A percentile compares a stretch with the other conserved stretches of the same genome.
These are phyloP conservation scores for Friedmanniomyces simplex DNA, from an alignment of 495 filamentous ascomycete genomes.

Conservation along the genomic window DNA sequence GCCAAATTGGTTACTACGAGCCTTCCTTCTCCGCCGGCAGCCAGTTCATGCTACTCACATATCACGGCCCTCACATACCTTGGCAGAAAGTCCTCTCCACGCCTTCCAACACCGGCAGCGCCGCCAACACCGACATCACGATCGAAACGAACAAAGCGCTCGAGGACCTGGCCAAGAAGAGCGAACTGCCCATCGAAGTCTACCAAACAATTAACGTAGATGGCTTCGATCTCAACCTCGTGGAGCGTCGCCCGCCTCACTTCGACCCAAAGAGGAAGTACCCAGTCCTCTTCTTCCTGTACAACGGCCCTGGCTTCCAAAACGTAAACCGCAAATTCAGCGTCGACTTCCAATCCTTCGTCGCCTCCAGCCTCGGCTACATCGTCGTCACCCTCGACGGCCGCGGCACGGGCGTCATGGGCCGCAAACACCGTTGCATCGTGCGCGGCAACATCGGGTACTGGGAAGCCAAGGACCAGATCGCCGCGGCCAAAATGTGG, in stretches of 20 bases:
- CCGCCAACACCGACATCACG: slow-evolving; percentile 43
- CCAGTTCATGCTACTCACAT: slow-evolving; percentile 72
- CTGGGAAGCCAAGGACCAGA: slow-evolving; percentile 83
- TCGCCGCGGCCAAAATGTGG: slow-evolving; percentile 82
- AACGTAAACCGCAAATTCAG: slow-evolving; percentile 68
- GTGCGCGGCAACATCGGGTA: slow-evolving; percentile 74
- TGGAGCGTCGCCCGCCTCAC: slow-evolving; percentile 83
- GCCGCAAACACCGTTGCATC: slow-evolving; percentile 69
- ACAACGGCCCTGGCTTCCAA: slow-evolving; percentile 85
- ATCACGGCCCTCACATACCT: slow-evolving; percentile 75
- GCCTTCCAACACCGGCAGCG: slow-evolving; percentile 48
- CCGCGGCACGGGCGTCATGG: slow-evolving; percentile 83
- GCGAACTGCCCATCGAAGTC: slow-evolving; percentile 73
- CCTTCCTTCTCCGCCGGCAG: slow-evolving; percentile 76
- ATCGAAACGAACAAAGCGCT: slow-evolving; percentile 71
- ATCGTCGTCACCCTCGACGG: slow-evolving; percentile 92
- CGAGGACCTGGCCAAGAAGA: slow-evolving; percentile 53
- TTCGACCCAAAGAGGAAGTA: slow-evolving; percentile 81
- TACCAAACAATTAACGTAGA: slow-evolving; percentile 81
- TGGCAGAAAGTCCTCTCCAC: slow-evolving; percentile 89
- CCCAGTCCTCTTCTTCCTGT: slow-evolving; percentile 87
- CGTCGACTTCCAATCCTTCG: slow-evolving; percentile 84
- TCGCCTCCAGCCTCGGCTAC: slow-evolving; percentile 81
- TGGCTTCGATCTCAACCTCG: slow-evolving; percentile 65
- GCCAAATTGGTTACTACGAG: slow-evolving; percentile 69